These are phyloP conservation scores for Gossypium trilobum DNA, from an alignment of 441 rosid genomes.

Conservation along the genomic window DNA sequence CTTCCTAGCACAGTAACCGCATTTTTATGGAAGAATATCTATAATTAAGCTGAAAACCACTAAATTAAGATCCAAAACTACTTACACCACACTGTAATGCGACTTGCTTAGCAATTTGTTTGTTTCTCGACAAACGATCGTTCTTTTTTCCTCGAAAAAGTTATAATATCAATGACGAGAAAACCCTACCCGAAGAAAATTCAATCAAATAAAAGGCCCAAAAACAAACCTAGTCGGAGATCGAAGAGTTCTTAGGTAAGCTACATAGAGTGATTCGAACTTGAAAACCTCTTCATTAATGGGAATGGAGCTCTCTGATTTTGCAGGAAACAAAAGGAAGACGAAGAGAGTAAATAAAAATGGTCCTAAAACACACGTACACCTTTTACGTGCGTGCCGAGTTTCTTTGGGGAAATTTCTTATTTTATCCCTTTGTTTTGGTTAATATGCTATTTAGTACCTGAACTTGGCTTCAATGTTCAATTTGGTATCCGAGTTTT, in stretches of 20 bases:
- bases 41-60: neutral
- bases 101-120: neutral
- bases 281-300: neutral
- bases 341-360: neutral
- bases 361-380: neutral
- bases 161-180: neutral
- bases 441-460: neutral
- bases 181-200: neutral
- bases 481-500: neutral
- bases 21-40: neutral
- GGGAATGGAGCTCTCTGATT: neutral
- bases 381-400: conserved; percentile 6
- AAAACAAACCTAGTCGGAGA: conserved; percentile 5
- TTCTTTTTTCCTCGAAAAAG: neutral
- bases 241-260: neutral
- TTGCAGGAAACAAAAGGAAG: neutral
- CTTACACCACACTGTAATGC: neutral
- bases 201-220: neutral
- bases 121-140: conserved; percentile 1
- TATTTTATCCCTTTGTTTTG: neutral
- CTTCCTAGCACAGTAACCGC: neutral
- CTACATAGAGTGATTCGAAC: conserved; percentile 8
- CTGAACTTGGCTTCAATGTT: neutral
- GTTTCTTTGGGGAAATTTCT: neutral
- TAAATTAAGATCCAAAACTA: conserved; percentile 1